Conservation (phyloP, 768 basidiomycete species). For the Boletellus ananas region DNA sequence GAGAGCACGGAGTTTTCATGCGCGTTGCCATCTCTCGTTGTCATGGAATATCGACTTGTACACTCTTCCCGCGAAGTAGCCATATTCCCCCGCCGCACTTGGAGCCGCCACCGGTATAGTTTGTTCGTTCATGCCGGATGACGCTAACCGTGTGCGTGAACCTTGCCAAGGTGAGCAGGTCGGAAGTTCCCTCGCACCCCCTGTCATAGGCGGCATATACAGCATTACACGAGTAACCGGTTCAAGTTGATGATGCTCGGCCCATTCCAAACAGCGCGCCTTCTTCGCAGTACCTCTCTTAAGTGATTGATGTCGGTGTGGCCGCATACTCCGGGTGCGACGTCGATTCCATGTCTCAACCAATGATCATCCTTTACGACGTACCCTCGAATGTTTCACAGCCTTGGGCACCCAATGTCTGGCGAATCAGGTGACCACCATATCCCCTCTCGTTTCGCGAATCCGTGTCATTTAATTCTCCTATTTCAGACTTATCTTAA, state of each 20-base stretch:
- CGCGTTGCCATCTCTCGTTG: constrained; percentile 5
- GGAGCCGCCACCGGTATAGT: constrained; percentile 8
- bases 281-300: constrained; percentile 4
- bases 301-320: constrained; percentile 6
- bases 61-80: neutral
- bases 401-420: constrained; percentile 75
- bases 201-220: constrained; percentile 6
- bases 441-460: neutral
- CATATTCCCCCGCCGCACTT: neutral
- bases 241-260: neutral
- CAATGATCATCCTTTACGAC: constrained; percentile 64
- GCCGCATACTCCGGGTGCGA: neutral
- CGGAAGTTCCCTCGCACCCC: constrained; percentile 13
- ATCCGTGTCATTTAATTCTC: neutral
- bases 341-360: constrained; percentile 36
- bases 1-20: constrained; percentile 1
- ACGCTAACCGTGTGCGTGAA: neutral
- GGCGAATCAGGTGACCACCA: constrained; percentile 56
- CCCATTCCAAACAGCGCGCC: neutral
- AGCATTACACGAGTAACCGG: constrained; percentile 3
- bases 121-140: neutral
- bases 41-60: neutral
- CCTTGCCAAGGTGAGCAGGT: constrained; percentile 7
- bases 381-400: constrained; percentile 55
- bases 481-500: constrained; percentile 60